These are phyloP conservation scores for Lepidium sativum DNA, from an alignment of 345 rosid genomes.

Conservation along the genomic window DNA sequence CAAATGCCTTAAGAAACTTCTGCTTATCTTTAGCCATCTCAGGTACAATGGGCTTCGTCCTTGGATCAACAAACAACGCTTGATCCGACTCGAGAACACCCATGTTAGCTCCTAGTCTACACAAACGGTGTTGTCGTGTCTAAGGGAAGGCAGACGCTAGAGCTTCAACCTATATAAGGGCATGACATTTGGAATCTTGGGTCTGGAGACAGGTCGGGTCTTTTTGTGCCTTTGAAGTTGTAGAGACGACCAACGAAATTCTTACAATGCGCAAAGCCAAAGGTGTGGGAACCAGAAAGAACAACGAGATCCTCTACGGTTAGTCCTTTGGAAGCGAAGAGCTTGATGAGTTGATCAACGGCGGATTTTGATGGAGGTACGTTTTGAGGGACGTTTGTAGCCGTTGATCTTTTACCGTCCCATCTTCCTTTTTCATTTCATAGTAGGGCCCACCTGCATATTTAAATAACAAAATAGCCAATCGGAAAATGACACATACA, in stretches of 20 bases:
- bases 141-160: conserved; percentile 48
- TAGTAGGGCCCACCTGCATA: conserved; percentile 77
- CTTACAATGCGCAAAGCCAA: conserved; percentile 74
- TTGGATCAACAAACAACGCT: conserved; percentile 43
- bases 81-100: conserved; percentile 67
- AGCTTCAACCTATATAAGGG: conserved; percentile 44
- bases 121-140: conserved; percentile 69
- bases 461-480: neutral
- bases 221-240: conserved; percentile 41
- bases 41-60: conserved; percentile 52
- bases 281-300: conserved; percentile 79
- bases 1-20: conserved; percentile 56
- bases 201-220: conserved; percentile 54
- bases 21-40: conserved; percentile 42
- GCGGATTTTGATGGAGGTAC: conserved; percentile 63
- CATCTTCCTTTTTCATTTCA: conserved; percentile 74
- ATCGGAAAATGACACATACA: neutral
- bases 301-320: conserved; percentile 54
- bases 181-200: conserved; percentile 60
- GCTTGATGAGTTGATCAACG: conserved; percentile 50
- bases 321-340: conserved; percentile 67
- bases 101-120: conserved; percentile 47
- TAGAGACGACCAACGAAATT: conserved; percentile 56
- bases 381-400: conserved; percentile 42
- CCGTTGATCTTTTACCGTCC: conserved; percentile 67